These are phyloP conservation scores for Malus hybrid DNA, from an alignment of 331 rosid species.

Conservation along the genomic window DNA sequence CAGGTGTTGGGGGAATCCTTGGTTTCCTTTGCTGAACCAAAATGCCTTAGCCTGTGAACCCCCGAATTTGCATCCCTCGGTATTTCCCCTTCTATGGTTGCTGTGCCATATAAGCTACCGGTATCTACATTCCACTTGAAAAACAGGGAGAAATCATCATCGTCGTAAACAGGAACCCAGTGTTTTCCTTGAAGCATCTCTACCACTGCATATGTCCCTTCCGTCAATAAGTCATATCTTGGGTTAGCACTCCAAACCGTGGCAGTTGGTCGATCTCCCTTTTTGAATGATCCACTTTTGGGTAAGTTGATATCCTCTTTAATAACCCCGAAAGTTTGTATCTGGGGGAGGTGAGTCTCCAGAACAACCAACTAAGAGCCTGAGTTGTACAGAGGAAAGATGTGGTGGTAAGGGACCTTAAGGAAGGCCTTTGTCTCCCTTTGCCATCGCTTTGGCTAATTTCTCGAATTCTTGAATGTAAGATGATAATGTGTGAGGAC, in stretches of 20 bases:
- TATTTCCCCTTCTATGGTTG: constrained; percentile 65
- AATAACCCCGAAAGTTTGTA: constrained; percentile 47
- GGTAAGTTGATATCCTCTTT: constrained; percentile 54
- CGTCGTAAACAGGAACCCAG: constrained; percentile 60
- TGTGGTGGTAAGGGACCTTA: constrained; percentile 60
- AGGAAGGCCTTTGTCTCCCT: constrained; percentile 24
- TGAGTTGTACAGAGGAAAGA: constrained; percentile 50
- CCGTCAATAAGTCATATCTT: constrained; percentile 59
- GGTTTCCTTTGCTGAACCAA: constrained; percentile 56
- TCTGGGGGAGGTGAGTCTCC: constrained; percentile 46
- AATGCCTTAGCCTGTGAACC: constrained; percentile 63
- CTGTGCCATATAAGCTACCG: constrained; percentile 29
- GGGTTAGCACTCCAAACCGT: constrained; percentile 78
- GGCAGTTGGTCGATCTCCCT: constrained; percentile 47
- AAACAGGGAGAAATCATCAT: constrained; percentile 62
- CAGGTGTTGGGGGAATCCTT: constrained; percentile 31
- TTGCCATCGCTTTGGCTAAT: constrained; percentile 63
- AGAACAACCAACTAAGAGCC: constrained; percentile 19
- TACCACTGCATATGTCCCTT: constrained; percentile 65
- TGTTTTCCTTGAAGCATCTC: constrained; percentile 48
- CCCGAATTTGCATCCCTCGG: constrained; percentile 46
- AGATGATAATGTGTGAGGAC: constrained; percentile 88
- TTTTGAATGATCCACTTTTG: constrained; percentile 39
- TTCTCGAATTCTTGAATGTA: constrained; percentile 77
- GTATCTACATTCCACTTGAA: constrained; percentile 59